These are phyloP conservation scores for Aspergillus sp. DNA, from an alignment of 2,329 filamentous ascomycete genomes.

Conservation along the genomic window DNA sequence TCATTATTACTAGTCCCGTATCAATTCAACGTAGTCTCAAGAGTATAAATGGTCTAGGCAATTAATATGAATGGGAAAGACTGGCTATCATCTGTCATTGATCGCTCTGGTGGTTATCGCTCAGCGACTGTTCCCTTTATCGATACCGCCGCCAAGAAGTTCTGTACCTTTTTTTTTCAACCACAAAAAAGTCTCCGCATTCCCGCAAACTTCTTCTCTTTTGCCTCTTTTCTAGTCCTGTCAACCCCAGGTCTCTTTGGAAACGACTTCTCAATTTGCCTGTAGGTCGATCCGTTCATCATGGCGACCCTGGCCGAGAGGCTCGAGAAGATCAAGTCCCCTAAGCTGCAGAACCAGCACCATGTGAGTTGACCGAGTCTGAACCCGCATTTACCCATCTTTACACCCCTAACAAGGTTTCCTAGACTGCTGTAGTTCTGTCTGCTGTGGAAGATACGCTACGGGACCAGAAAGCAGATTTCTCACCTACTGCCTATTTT, in stretches of 20 bases:
- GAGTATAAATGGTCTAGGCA: not conserved
- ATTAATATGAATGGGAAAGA: not conserved
- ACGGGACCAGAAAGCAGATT: constrained; percentile 78
- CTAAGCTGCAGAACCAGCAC: constrained; percentile 92
- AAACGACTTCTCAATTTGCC: constrained; percentile 24
- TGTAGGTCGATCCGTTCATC: constrained; percentile 31
- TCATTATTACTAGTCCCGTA: no score
- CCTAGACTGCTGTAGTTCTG: constrained; percentile 67
- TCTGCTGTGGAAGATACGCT: constrained; percentile 91
- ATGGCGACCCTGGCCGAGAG: constrained; percentile 76
- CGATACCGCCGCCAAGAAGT: constrained; percentile 21
- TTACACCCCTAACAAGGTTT: constrained; percentile 12
- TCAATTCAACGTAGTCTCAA: no score
- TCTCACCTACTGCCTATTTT: constrained; percentile 89
- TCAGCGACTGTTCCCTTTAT: constrained; percentile 11
- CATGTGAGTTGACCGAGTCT: constrained; percentile 61
- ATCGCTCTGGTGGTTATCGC: not conserved
- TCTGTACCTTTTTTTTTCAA: constrained; percentile 34
- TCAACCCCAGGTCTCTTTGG: constrained; percentile 9
- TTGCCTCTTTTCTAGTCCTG: constrained; percentile 25
- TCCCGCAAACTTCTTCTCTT: constrained; percentile 22
- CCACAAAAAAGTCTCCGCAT: constrained; percentile 27
- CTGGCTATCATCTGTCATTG: not conserved
- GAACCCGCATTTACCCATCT: constrained; percentile 1
- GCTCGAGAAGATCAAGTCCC: constrained; percentile 95